These are phyloP conservation scores for Ceratopteris richardii DNA, from an alignment of 75 land plant genomes.

Conservation along the genomic window DNA sequence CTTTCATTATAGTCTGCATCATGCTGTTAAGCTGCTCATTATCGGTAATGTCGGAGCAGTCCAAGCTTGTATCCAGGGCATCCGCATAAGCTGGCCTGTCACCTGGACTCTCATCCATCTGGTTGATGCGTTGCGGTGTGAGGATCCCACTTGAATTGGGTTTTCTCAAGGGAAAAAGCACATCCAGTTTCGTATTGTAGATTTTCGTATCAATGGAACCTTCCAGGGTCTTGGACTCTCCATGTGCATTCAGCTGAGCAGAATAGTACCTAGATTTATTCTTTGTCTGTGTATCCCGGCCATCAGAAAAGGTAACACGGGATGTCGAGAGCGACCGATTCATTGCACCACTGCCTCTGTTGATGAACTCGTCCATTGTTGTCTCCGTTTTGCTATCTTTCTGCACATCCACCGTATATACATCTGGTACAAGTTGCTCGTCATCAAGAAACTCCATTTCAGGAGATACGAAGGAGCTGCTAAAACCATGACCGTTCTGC, in stretches of 20 bases:
- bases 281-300: not conserved
- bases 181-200: not conserved
- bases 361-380: constrained; percentile 4
- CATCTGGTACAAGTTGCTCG: not conserved
- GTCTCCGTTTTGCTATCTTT: not conserved
- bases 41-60: no score
- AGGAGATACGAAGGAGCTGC: not conserved
- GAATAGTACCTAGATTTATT: not conserved
- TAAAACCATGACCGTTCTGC: not conserved
- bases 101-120: not conserved
- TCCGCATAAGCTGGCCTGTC: not conserved
- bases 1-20: no score
- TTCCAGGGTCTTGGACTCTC: not conserved
- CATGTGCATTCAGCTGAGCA: not conserved
- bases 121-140: not conserved
- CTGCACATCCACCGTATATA: no score
- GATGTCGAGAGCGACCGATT: not conserved
- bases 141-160: not conserved
- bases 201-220: not conserved
- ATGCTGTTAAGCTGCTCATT: no score
- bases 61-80: no score
- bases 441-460: not conserved
- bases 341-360: not conserved
- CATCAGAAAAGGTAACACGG: not conserved
- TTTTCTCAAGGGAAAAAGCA: not conserved